Percentiles rank a stretch among this genome's conserved stretches.
Conservation (phyloP, 176 grass and related monocot genomes). For the Triticum aestivum region DNA sequence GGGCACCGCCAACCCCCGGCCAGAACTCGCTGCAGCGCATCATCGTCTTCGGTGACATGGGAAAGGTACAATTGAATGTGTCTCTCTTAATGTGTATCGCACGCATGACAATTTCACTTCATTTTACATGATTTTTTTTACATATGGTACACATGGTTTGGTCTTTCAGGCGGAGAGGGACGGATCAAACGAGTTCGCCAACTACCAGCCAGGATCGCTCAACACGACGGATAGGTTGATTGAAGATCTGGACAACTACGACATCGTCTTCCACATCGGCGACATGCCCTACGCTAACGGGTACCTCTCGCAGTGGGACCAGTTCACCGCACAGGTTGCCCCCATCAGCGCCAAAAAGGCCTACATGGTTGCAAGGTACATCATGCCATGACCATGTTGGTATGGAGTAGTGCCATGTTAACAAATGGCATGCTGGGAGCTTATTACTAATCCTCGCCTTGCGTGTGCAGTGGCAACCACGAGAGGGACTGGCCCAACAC, state of each 20-base stretch:
- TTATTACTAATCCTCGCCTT: background rate
- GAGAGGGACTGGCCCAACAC: constrained; percentile 80
- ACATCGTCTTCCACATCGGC: constrained; percentile 85
- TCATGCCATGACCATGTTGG: background rate
- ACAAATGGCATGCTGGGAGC: too few relatives aligned
- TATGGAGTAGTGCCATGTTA: background rate
- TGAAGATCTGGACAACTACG: constrained; percentile 77
- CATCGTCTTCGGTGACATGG: constrained; percentile 95
- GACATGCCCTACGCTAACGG: constrained; percentile 89
- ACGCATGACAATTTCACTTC: too few relatives aligned
- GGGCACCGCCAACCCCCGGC: constrained; percentile 72
- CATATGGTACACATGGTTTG: background rate
- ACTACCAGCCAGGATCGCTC: constrained; percentile 82
- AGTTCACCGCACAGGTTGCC: constrained; percentile 87
- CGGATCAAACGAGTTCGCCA: constrained; percentile 73
- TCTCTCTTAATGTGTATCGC: too few relatives aligned
- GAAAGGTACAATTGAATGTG: constrained; percentile 47
- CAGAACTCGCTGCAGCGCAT: constrained; percentile 82
- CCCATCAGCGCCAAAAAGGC: constrained; percentile 68
- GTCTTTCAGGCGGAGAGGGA: constrained; percentile 73
- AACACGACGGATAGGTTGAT: constrained; percentile 74
- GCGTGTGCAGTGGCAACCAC: constrained; percentile 68
- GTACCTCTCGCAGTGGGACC: constrained; percentile 95
- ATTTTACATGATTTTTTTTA: too few relatives aligned
- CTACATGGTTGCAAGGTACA: constrained; percentile 86